Conservation (phyloP, 495 filamentous ascomycete genomes). For the Aspergillus hancockii region DNA sequence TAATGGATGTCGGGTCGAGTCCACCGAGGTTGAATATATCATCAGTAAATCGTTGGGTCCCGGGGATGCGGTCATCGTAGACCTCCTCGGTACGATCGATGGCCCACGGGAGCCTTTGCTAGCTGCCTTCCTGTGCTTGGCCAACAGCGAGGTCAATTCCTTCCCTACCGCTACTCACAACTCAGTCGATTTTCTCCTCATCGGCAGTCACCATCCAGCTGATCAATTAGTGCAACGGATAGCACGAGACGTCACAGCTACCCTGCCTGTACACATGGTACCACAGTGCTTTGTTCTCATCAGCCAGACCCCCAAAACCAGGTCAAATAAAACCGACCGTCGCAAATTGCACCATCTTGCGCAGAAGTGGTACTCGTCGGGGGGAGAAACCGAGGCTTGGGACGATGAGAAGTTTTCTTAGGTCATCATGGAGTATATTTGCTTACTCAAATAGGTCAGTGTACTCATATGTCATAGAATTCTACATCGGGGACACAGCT, state of each 20-base stretch:
- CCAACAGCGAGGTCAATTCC: constrained; percentile 17
- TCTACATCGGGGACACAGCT: too few species aligned
- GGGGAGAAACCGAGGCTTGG: too few species aligned
- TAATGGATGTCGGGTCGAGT: constrained; percentile 74
- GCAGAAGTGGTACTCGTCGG: too few species aligned
- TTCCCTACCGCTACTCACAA: constrained; percentile 3
- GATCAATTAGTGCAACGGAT: background rate
- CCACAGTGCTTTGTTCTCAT: constrained; percentile 28
- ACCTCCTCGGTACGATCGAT: constrained; percentile 26
- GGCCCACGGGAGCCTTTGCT: constrained; percentile 25
- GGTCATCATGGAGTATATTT: too few species aligned
- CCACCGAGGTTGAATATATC: constrained; percentile 63
- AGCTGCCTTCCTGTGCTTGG: constrained; percentile 17
- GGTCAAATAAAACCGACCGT: constrained; percentile 47
- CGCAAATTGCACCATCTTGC: constrained; percentile 1
- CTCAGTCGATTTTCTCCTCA: constrained; percentile 21
- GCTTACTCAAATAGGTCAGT: too few species aligned
- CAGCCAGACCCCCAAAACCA: constrained; percentile 39
- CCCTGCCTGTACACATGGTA: constrained; percentile 25
- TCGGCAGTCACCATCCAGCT: background rate
- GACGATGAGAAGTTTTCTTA: too few species aligned
- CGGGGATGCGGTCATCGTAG: constrained; percentile 26
- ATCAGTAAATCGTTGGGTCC: constrained; percentile 14
- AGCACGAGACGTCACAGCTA: constrained; percentile 15
- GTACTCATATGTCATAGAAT: too few species aligned